A percentile compares a stretch with the other conserved stretches of the same genome.
Conservation (phyloP, 2,329 filamentous ascomycete genomes). For the Didymella segeticola region DNA sequence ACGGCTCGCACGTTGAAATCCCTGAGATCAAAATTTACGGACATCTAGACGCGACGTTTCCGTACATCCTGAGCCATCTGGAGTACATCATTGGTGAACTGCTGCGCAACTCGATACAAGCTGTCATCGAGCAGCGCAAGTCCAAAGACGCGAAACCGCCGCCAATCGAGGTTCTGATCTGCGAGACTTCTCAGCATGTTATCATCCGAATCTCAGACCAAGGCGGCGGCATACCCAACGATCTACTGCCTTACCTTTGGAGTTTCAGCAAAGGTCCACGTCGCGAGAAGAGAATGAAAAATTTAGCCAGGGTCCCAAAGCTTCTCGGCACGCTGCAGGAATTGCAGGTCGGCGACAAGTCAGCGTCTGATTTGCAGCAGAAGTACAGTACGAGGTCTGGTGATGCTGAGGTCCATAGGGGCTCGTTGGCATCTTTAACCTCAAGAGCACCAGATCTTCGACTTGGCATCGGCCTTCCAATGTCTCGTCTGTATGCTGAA, state of each 20-base stretch:
- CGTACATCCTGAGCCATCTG: conserved; percentile 93
- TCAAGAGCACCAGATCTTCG: conserved; percentile 84
- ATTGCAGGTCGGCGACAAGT: conserved; percentile 57
- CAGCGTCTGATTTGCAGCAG: conserved; percentile 21
- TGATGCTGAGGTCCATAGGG: conserved; percentile 49
- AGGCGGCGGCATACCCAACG: conserved; percentile 86
- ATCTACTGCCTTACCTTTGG: conserved; percentile 90
- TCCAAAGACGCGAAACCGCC: conserved; percentile 63
- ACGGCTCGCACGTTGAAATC: conserved; percentile 73
- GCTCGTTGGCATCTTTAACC: conserved; percentile 79
- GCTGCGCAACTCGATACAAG: conserved; percentile 92
- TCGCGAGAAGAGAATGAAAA: conserved; percentile 77
- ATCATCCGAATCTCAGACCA: conserved; percentile 96
- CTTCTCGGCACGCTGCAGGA: conserved; percentile 95
- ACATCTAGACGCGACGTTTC: conserved; percentile 88
- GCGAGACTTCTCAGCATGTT: conserved; percentile 91
- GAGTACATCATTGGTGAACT: conserved; percentile 98
- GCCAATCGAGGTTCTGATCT: conserved; percentile 92
- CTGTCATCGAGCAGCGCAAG: conserved; percentile 77
- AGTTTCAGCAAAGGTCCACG: conserved; percentile 94
- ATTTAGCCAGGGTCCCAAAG: conserved; percentile 83
- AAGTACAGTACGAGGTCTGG: conserved; percentile 30
- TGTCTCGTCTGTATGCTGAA: conserved; percentile 94
- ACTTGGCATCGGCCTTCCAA: conserved; percentile 89
- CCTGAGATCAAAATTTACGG: conserved; percentile 85